A percentile compares a stretch with the other conserved stretches of the same genome.
Conservation (phyloP, 2,329 filamentous ascomycete genomes). For the Metarhizium album region DNA sequence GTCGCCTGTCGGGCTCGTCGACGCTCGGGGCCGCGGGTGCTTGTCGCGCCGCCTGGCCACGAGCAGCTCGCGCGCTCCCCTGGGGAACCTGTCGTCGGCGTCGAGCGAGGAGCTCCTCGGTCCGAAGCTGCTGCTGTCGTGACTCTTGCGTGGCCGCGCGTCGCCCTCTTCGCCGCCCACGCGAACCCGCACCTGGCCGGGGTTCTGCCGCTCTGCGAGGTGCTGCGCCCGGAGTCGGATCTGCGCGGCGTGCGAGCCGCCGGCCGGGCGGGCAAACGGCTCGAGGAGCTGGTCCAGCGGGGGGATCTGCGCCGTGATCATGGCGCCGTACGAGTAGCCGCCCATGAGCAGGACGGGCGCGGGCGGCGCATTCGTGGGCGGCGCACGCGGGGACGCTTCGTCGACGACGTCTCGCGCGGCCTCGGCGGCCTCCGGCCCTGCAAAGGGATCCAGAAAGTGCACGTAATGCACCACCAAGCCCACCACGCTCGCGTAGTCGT, state of each 20-base stretch:
- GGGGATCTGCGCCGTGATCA: slow-evolving; percentile 67
- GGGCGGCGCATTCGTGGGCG: not conserved
- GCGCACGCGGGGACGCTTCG: not conserved
- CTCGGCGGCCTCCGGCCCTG: not conserved
- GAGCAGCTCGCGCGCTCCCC: slow-evolving; percentile 35
- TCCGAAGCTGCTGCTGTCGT: slow-evolving; percentile 18
- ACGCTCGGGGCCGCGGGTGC: too few relatives aligned
- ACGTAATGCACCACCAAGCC: slow-evolving; percentile 71
- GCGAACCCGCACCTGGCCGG: slow-evolving; percentile 29
- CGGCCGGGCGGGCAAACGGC: slow-evolving; percentile 41
- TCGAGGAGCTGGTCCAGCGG: slow-evolving; percentile 47
- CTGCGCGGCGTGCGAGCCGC: slow-evolving; percentile 52
- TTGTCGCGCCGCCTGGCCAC: slow-evolving; percentile 27
- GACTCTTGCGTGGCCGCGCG: slow-evolving; percentile 24
- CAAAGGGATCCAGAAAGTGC: slow-evolving; percentile 40
- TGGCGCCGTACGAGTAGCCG: slow-evolving; percentile 86
- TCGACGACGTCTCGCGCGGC: not conserved
- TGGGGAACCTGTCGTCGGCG: slow-evolving; percentile 35
- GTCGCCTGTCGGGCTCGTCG: too few relatives aligned
- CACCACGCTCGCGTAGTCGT: slow-evolving; percentile 74
- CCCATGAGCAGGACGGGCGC: slow-evolving; percentile 43
- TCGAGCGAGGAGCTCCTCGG: slow-evolving; percentile 30
- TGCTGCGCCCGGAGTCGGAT: slow-evolving; percentile 60
- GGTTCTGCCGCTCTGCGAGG: slow-evolving; percentile 53
- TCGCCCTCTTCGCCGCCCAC: slow-evolving; percentile 39